Base-by-base conservation (phyloP, 495 filamentous ascomycete species). In the Aspergillus baeticus region DNA sequence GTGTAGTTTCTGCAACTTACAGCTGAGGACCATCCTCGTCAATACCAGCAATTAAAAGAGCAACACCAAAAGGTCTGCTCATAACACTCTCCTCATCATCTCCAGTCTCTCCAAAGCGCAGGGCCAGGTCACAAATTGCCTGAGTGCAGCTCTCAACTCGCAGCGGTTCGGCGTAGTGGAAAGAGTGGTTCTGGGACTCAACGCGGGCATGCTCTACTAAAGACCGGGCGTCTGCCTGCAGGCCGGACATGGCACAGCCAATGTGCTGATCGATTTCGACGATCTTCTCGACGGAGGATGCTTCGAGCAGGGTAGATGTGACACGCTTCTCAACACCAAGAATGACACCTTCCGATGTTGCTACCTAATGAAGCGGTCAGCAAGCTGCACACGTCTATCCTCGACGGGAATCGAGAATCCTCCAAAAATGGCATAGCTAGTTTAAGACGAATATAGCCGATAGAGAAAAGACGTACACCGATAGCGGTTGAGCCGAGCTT, bases 11-110 rank as follows among this genome's bases (percentile, higher is more conserved):
- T 45, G 17, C 15, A 37, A 79, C 85, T 26, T 77, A 90, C 83
- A 98, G 80, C 65, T 91, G 90, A 58, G 94, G 95, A 29, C 95
- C 95, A 67, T 98, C 92, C 77, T 98, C 94, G 74, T 98, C 94
- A 68, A 89, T 92, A 44, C 94, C 94, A 22, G 95, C 94, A 75
- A 98, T 95, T 77, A 98, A 77, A 70, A 98, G 79, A 43, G 94
- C 94, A 41, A 98, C 94, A 71, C 94, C 94, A 71, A 98, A 98
- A 14, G 94, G 94, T 63, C 94, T 81, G 64, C 84, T 89, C 94
- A 98, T 98, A 64, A 97, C 91, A 77, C 90, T 95, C 80, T 96
- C 95, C 80, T 98, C 94, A 57, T 95, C 94, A 67, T 97, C 93
- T 37, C 93, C 94, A 59, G 89, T 90, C 84, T 98, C 94, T 54